Evolutionary conservation across 2,329 filamentous ascomycete species (phyloP).

Genomic region (Fusarium sororula): DNA sequence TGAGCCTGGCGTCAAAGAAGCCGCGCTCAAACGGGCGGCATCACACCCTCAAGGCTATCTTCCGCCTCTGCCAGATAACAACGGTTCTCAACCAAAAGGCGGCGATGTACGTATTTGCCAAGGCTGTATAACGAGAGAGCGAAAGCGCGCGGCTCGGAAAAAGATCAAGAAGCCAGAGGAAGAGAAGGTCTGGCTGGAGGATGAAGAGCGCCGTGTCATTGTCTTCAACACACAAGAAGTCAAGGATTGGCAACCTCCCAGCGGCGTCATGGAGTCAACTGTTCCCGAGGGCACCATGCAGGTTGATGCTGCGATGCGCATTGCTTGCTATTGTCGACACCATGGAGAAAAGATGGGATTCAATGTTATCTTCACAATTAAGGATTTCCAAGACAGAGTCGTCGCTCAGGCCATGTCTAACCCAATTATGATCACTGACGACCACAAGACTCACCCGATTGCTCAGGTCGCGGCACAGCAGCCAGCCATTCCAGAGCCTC

Average conservation of each 20-base stretch:
- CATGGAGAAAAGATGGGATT: constrained; percentile 95
- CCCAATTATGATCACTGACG: constrained; percentile 96
- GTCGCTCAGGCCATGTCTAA: constrained; percentile 86
- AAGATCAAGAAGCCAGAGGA: constrained; percentile 94
- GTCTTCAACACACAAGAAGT: constrained; percentile 92
- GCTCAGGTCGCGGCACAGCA: constrained; percentile 42
- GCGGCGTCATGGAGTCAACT: constrained; percentile 59
- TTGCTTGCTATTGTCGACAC: constrained; percentile 96
- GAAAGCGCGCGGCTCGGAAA: constrained; percentile 90
- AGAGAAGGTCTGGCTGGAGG: constrained; percentile 84
- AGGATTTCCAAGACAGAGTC: constrained; percentile 78
- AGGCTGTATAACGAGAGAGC: constrained; percentile 91
- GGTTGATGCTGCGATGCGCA: constrained; percentile 90
- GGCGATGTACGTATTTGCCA: constrained; percentile 93
- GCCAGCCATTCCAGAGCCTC: constrained; percentile 42
- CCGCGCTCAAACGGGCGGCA: constrained; percentile 69
- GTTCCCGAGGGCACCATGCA: constrained; percentile 71
- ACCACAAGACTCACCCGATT: constrained; percentile 83
- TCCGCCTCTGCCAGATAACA: constrained; percentile 62
- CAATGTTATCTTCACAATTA: constrained; percentile 92
- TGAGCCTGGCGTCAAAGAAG: constrained; percentile 70
- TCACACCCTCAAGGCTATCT: constrained; percentile 51
- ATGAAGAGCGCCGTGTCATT: constrained; percentile 83
- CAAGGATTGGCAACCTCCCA: constrained; percentile 79
- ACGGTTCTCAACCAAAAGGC: constrained; percentile 81